phyloP scores from a whole-genome alignment of 495 filamentous ascomycete genomes.

The Podospora conica region DNA sequence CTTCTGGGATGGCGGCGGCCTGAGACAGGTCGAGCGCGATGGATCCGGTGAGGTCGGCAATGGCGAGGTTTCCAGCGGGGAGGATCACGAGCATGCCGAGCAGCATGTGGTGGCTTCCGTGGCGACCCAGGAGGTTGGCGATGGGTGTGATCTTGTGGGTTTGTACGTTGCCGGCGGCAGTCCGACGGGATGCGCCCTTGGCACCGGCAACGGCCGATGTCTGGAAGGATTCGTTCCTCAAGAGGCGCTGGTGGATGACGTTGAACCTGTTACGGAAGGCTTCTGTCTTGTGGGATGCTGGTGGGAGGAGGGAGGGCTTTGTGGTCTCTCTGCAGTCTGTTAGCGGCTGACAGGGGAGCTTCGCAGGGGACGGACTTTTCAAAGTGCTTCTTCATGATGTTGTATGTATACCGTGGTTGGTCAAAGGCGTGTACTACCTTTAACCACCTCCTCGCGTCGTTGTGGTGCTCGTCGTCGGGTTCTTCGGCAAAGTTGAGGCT shows the following conservation, averaged over 20 bases:
- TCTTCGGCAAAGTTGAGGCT: constrained; percentile 55
- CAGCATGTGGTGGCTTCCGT: constrained; percentile 76
- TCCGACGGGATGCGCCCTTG: constrained; percentile 43
- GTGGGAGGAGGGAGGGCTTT: constrained; percentile 71
- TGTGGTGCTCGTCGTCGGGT: constrained; percentile 48
- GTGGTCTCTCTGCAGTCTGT: constrained; percentile 41
- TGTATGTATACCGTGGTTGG: constrained; percentile 83
- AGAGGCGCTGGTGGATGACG: constrained; percentile 79
- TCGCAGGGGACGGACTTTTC: constrained; percentile 48
- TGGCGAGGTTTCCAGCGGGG: constrained; percentile 73
- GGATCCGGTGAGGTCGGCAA: constrained; percentile 80
- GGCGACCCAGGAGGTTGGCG: constrained; percentile 86
- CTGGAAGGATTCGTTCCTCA: constrained; percentile 92
- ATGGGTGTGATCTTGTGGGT: constrained; percentile 88
- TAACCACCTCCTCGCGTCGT: constrained; percentile 68
- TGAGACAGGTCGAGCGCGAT: constrained; percentile 79
- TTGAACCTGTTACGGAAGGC: constrained; percentile 87
- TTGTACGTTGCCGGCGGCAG: constrained; percentile 50
- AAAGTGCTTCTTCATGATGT: constrained; percentile 84
- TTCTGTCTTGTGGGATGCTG: constrained; percentile 71
- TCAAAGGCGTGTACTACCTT: constrained; percentile 73
- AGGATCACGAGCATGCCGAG: constrained; percentile 76
- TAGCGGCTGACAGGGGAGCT: neutral
- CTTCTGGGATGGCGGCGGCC: constrained; percentile 71
- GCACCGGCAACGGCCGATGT: constrained; percentile 57